Percentiles rank a stretch among this genome's conserved stretches.
These are phyloP conservation scores for Diophrys sp. DNA, from an alignment of 73 alveolate genomes.

Conservation along the genomic window DNA sequence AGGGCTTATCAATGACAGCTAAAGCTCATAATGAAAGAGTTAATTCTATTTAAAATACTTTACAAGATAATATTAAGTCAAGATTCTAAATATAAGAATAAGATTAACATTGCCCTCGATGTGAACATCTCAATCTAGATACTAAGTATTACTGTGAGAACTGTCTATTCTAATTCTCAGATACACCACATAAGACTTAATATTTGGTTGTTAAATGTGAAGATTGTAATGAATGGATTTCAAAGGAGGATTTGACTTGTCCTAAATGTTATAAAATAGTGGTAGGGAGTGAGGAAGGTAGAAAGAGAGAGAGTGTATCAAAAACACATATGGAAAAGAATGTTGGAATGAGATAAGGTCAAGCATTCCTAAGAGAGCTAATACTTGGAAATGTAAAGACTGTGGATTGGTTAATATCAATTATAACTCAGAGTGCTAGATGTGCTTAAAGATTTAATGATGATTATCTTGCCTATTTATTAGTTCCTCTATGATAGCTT, in stretches of 20 bases:
- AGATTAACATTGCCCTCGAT: background rate
- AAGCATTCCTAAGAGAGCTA: too few relatives aligned
- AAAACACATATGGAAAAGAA: background rate
- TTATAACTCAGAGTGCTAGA: background rate
- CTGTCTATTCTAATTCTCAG: background rate
- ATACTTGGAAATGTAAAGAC: background rate
- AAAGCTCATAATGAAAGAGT: background rate
- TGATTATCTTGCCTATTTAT: too few relatives aligned
- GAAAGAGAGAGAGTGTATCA: too few relatives aligned
- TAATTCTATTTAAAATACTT: too few relatives aligned
- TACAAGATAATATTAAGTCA: too few relatives aligned
- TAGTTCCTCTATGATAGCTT: too few relatives aligned
- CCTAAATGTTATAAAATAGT: background rate
- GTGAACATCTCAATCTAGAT: background rate
- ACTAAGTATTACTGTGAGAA: background rate
- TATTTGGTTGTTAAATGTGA: background rate
- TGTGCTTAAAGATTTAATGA: too few relatives aligned
- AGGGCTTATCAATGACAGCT: background rate
- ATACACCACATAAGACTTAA: background rate
- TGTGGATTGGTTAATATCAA: background rate
- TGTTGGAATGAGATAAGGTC: background rate
- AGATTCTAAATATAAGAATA: background rate
- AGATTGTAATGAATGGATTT: background rate
- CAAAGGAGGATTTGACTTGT: background rate
- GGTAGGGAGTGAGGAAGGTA: background rate